Base-by-base conservation (phyloP, 2,329 filamentous ascomycete genomes). In the Harringtonia aguacate region DNA sequence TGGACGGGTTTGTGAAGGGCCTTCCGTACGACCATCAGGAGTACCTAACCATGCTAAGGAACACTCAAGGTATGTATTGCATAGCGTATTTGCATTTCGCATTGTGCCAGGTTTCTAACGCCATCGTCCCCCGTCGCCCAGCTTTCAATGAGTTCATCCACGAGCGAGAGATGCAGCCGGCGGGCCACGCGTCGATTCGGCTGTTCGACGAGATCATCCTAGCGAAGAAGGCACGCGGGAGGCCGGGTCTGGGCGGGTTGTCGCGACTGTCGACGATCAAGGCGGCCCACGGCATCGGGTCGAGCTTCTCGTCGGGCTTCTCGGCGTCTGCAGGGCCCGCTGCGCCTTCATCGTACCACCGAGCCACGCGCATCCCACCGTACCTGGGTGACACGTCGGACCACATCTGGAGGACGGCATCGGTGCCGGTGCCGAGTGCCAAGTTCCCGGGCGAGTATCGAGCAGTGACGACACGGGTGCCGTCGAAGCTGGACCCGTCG, bases 151-250 rank as follows among this genome's bases (percentile, higher is more conserved):
- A 90, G 59, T 92, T 92, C 60, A 84, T 92, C 49, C 83, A 90
- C 55, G 83, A 88, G 53, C 77, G 86, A 37, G 86, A 92, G 62
- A 78, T 69, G 20, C 76, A 72, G 8, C 68, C 77, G 3, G 61
- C 77, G 0, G 70, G 76, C 8, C 73, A 84, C 49, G 73, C 84
- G 0, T 62, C 71, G 3, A 79, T 90, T 54, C 82, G 83, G 45
- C 72, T 92, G 1, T 92, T 92, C 54, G 86, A 92, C 60, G 84
- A 89, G 59, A 80, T 92, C 55, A 86, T 92, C 54, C 69, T 90
- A 41, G 84, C 84, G 28, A 92, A 92, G 67, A 77, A 75, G 57
- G 72, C 72, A 24, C 71, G 75, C 40, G 84, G 84, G 21, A 79
- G 79, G 29, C 70, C 76, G 1, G 76, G 73, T 5, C 67, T 88